These are phyloP conservation scores for Syzygium aqueum DNA, from an alignment of 345 rosid genomes.

Conservation along the genomic window DNA sequence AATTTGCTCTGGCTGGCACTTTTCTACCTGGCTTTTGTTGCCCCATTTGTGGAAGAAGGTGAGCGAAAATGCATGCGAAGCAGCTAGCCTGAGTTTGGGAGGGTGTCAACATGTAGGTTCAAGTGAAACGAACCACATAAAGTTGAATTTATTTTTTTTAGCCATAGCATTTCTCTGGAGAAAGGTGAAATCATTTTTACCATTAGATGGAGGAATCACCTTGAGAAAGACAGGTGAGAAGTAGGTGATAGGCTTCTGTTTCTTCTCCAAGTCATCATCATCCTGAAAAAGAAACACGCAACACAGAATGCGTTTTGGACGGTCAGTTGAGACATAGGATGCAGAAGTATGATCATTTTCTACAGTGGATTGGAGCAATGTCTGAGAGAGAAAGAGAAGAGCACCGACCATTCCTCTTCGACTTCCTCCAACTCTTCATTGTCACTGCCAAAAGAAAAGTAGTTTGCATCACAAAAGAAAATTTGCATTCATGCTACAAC, in stretches of 20 bases:
- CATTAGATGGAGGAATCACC: not conserved
- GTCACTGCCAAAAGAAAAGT: slow-evolving; percentile 3
- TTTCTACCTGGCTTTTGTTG: slow-evolving; percentile 18
- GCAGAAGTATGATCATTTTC: not conserved
- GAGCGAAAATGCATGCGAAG: slow-evolving; percentile 11
- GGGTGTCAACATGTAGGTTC: not conserved
- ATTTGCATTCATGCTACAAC: not conserved
- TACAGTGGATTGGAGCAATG: not conserved
- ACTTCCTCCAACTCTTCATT: slow-evolving; percentile 10
- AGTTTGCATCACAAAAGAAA: not conserved
- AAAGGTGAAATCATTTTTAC: not conserved
- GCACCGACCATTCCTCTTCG: slow-evolving; percentile 9
- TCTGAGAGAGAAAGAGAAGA: not conserved
- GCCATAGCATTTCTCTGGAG: not conserved
- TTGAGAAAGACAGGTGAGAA: slow-evolving; percentile 9
- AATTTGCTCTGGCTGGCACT: not conserved
- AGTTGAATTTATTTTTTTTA: not conserved
- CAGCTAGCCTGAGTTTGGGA: not conserved
- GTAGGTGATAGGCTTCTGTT: not conserved
- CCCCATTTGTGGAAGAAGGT: slow-evolving; percentile 19
- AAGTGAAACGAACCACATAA: not conserved
- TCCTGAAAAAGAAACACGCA: not conserved
- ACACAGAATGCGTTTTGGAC: not conserved
- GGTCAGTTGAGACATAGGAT: not conserved
- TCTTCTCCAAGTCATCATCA: slow-evolving; percentile 4